Evolutionary conservation across 2,329 filamentous ascomycete genomes (phyloP).

Genomic region (Trichoderma polysporum): DNA sequence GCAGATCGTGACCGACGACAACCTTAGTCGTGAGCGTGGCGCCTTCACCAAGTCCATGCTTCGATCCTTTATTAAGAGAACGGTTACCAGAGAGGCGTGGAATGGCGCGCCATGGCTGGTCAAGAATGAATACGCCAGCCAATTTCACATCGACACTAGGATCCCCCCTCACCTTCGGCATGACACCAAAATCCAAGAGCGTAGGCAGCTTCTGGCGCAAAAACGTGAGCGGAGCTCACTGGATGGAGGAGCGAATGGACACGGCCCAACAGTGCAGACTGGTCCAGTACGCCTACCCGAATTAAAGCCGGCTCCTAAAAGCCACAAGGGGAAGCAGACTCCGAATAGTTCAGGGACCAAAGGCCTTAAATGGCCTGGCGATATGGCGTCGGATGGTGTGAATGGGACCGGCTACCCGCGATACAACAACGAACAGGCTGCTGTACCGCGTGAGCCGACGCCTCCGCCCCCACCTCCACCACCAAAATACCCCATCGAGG

Average conservation of each 20-base stretch:
- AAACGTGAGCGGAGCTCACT: constrained; percentile 54
- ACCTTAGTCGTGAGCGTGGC: constrained; percentile 84
- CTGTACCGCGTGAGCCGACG: constrained; percentile 37
- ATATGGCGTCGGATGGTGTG: constrained; percentile 36
- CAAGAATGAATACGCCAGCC: constrained; percentile 77
- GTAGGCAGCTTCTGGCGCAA: constrained; percentile 68
- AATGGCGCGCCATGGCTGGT: constrained; percentile 96
- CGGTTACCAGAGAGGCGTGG: constrained; percentile 88
- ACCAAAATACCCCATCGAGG: constrained; percentile 94
- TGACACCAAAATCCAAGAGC: constrained; percentile 74
- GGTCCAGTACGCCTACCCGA: constrained; percentile 64
- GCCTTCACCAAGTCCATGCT: constrained; percentile 94
- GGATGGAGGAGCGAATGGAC: constrained; percentile 48
- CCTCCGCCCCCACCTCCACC: constrained; percentile 67
- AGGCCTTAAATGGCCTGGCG: constrained; percentile 42
- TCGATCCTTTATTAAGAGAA: constrained; percentile 91
- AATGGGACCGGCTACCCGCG: constrained; percentile 51
- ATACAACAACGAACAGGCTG: constrained; percentile 39
- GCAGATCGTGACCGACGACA: constrained; percentile 74
- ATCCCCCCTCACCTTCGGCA: constrained; percentile 80
- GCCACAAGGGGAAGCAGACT: constrained; percentile 59
- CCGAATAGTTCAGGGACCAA: constrained; percentile 39
- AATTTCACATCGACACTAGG: constrained; percentile 83
- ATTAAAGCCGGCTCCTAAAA: constrained; percentile 71
- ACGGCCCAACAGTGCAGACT: constrained; percentile 35